Percentiles rank a stretch among this genome's conserved stretches.
Conservation (phyloP, 257 asterid species). For the Leptodermis oblonga region DNA sequence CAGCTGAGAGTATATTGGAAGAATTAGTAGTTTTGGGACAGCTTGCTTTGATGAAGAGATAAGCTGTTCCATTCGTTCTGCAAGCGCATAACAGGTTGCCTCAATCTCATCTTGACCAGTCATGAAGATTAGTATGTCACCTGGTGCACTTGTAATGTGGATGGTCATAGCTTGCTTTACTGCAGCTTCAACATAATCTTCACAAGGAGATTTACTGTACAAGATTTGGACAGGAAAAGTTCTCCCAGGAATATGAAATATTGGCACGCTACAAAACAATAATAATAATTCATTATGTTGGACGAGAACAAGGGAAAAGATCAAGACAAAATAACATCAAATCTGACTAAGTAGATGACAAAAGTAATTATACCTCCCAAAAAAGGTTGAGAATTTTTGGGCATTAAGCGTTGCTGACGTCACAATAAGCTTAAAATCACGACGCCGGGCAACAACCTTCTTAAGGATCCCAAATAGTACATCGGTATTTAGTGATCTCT, state of each 20-base stretch:
- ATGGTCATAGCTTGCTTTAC: constrained; percentile 93
- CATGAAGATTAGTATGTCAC: constrained; percentile 96
- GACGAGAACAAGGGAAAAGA: neutral
- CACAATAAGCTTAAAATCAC: constrained; percentile 95
- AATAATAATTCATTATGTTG: neutral
- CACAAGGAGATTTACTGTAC: constrained; percentile 86
- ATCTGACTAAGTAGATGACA: constrained; percentile 2
- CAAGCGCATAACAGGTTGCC: constrained; percentile 87
- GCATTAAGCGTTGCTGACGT: constrained; percentile 97
- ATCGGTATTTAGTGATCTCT: constrained; percentile 83
- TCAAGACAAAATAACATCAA: neutral
- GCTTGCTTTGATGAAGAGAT: constrained; percentile 62
- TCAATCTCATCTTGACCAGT: constrained; percentile 99
- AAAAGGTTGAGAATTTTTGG: constrained; percentile 79
- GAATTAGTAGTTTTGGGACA: constrained; percentile 73
- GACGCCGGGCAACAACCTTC: constrained; percentile 91
- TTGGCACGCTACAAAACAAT: constrained; percentile 67
- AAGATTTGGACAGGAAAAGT: constrained; percentile 79
- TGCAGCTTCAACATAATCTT: constrained; percentile 96
- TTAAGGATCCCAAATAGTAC: constrained; percentile 92
- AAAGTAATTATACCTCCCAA: constrained; percentile 65
- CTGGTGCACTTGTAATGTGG: constrained; percentile 90
- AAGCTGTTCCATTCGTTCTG: constrained; percentile 90
- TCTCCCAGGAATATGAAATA: constrained; percentile 94
- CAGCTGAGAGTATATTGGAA: constrained; percentile 95